Evolutionary conservation across 345 rosid genomes (phyloP).

Genomic region (Gossypium stocksii): DNA sequence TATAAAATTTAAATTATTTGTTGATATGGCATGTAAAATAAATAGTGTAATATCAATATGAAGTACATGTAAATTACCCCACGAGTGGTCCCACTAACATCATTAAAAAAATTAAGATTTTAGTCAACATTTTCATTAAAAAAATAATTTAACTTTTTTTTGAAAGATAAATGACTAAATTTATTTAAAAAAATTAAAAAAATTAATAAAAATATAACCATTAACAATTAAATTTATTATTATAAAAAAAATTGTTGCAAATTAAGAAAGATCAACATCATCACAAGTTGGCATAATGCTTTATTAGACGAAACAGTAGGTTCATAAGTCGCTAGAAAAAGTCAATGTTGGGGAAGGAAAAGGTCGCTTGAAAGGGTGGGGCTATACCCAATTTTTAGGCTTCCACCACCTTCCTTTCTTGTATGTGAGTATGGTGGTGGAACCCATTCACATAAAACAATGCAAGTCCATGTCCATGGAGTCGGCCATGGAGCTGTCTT

Average conservation of each 20-base stretch:
- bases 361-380: not conserved
- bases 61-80: too few species aligned
- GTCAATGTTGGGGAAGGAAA: constrained; percentile 8
- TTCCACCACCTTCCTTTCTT: not conserved
- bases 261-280: constrained; percentile 1
- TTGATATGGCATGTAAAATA: too few species aligned
- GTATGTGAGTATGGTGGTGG: not conserved
- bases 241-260: too few species aligned
- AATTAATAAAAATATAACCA: too few species aligned
- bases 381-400: not conserved
- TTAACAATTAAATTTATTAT: too few species aligned
- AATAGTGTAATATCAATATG: too few species aligned
- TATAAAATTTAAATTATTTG: too few species aligned
- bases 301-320: not conserved
- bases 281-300: constrained; percentile 10
- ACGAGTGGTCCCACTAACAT: fast-evolving
- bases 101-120: too few species aligned
- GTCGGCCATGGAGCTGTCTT: not conserved
- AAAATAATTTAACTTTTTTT: too few species aligned
- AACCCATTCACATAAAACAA: not conserved
- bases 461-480: not conserved
- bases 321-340: constrained; percentile 3
- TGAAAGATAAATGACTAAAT: too few species aligned
- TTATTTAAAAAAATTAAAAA: too few species aligned
- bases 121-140: too few species aligned